These are phyloP conservation scores for Arthromyces matolae DNA, from an alignment of 768 basidiomycete species.

Conservation along the genomic window DNA sequence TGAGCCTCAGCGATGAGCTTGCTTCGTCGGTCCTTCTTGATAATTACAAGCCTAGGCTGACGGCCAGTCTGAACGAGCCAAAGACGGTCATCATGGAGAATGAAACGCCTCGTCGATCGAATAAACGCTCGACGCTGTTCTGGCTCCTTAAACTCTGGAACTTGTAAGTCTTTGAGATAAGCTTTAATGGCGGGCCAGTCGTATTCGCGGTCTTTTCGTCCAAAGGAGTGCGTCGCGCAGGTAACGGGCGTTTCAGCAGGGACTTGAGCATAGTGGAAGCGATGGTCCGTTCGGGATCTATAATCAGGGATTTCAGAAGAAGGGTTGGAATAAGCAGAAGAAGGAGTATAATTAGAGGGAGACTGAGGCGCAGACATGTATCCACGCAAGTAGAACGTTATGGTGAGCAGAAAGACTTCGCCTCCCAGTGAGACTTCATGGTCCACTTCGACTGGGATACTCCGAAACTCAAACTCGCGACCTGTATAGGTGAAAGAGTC, in stretches of 20 bases:
- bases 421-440: not conserved
- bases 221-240: slow-evolving; percentile 5
- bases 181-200: not conserved
- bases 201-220: slow-evolving; percentile 11
- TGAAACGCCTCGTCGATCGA: slow-evolving; percentile 11
- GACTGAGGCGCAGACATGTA: too few relatives aligned
- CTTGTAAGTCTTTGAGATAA: not conserved
- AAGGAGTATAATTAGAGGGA: too few relatives aligned
- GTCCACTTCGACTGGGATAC: not conserved
- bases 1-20: slow-evolving; percentile 24
- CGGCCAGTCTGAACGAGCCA: slow-evolving; percentile 14
- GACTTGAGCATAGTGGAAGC: too few relatives aligned
- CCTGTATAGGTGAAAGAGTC: slow-evolving; percentile 2
- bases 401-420: not conserved
- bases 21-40: slow-evolving; percentile 4
- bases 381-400: too few relatives aligned
- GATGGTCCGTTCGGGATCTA: too few relatives aligned
- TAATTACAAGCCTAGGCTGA: slow-evolving; percentile 24
- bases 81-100: slow-evolving; percentile 16
- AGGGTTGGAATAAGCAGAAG: too few relatives aligned
- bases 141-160: not conserved
- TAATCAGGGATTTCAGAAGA: too few relatives aligned
- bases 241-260: too few relatives aligned
- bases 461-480: not conserved
- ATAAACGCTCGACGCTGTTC: not conserved